Evolutionary conservation across 768 basidiomycete genomes (phyloP).

Genomic region (Sporobolomyces phaffii): DNA sequence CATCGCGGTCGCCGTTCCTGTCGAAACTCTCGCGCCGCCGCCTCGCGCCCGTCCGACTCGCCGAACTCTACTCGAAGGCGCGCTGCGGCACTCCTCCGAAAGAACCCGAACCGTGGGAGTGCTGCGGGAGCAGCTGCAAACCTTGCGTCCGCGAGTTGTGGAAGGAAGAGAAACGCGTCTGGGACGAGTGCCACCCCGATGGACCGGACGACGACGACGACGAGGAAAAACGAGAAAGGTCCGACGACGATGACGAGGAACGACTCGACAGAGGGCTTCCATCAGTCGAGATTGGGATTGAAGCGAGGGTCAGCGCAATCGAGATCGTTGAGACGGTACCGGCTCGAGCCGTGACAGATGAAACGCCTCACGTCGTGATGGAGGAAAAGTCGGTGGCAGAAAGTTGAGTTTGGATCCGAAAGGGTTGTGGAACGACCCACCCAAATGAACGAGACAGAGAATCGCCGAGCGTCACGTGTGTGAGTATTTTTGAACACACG

Average conservation of each 20-base stretch:
- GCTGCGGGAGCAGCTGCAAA: conserved; percentile 25
- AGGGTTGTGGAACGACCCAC: too few relatives aligned
- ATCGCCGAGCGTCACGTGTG: too few relatives aligned
- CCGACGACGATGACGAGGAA: background rate
- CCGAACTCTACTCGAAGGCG: background rate
- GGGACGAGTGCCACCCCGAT: conserved; percentile 1
- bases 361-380: too few relatives aligned
- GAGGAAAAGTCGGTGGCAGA: too few relatives aligned
- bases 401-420: too few relatives aligned
- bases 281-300: conserved; percentile 8
- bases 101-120: conserved; percentile 26
- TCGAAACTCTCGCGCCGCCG: background rate
- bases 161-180: conserved; percentile 11
- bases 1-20: conserved; percentile 4
- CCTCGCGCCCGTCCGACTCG: conserved; percentile 15
- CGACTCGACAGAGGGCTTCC: background rate
- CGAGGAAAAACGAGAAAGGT: background rate
- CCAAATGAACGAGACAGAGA: too few relatives aligned
- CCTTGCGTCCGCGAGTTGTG: conserved; percentile 18
- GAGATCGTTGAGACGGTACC: background rate
- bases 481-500: too few relatives aligned
- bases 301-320: conserved; percentile 6
- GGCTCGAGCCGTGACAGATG: too few relatives aligned
- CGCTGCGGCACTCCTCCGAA: background rate
- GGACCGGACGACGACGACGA: conserved; percentile 32